phyloP scores from a whole-genome alignment of 768 basidiomycete genomes.

The Tephrocybe sp. region DNA sequence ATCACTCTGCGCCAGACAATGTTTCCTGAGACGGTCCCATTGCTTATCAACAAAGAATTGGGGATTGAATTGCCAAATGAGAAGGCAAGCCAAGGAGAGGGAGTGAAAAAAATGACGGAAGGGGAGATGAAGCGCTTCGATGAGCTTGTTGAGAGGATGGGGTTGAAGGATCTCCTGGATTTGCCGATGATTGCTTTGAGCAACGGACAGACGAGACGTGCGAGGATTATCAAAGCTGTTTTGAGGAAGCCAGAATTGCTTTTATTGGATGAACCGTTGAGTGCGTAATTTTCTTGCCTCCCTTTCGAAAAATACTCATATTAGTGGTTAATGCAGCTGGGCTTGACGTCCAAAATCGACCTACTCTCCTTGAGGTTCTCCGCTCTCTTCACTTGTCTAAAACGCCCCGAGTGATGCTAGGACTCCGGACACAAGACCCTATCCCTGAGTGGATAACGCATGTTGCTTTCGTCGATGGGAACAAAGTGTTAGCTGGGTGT shows the following conservation, averaged over 20 bases:
- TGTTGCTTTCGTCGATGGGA: constrained; percentile 51
- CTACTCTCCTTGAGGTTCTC: constrained; percentile 47
- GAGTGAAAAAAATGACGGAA: constrained; percentile 15
- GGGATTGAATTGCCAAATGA: no score
- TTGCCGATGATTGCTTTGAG: constrained; percentile 82
- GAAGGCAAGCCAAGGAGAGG: constrained; percentile 10
- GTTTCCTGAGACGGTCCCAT: constrained; percentile 48
- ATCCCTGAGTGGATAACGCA: constrained; percentile 75
- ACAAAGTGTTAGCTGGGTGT: constrained; percentile 48
- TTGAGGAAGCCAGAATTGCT: constrained; percentile 69
- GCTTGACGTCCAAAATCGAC: constrained; percentile 62
- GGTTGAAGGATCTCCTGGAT: constrained; percentile 65
- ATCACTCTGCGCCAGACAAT: constrained; percentile 73
- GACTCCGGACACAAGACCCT: constrained; percentile 66
- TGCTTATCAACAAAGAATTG: constrained; percentile 17
- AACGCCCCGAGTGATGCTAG: constrained; percentile 25
- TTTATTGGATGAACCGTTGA: constrained; percentile 89
- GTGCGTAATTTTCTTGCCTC: constrained; percentile 39
- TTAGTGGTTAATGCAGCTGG: constrained; percentile 53
- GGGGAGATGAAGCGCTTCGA: constrained; percentile 42
- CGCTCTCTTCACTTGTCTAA: constrained; percentile 19
- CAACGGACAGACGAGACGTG: constrained; percentile 89
- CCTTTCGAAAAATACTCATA: neutral
- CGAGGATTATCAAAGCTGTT: constrained; percentile 77
- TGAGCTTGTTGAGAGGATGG: constrained; percentile 52